These are phyloP conservation scores for Aspergillus thermomutatus DNA, from an alignment of 2,329 filamentous ascomycete species.

Conservation along the genomic window DNA sequence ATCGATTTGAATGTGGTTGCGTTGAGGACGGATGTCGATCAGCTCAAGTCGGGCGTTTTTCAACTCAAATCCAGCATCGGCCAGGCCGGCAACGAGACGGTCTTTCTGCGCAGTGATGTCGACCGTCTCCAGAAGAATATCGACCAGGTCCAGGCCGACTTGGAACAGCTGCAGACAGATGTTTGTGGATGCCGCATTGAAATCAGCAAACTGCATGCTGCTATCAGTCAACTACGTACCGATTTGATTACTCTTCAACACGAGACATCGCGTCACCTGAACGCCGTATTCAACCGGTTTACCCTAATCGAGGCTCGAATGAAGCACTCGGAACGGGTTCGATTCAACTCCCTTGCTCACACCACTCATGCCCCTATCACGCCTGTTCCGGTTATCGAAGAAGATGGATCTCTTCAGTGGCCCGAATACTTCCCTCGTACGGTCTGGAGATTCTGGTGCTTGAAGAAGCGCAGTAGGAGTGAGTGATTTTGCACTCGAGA, in stretches of 20 bases:
- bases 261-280: constrained; percentile 30
- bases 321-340: constrained; percentile 35
- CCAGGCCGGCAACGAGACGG: constrained; percentile 32
- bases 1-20: constrained; percentile 36
- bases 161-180: constrained; percentile 33
- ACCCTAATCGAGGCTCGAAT: constrained; percentile 31
- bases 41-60: constrained; percentile 34
- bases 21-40: constrained; percentile 34
- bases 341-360: constrained; percentile 40
- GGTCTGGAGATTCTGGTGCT: constrained; percentile 42
- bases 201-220: constrained; percentile 35
- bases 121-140: constrained; percentile 36
- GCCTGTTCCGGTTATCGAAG: constrained; percentile 32
- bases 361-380: constrained; percentile 37
- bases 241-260: constrained; percentile 35
- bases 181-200: constrained; percentile 34
- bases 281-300: constrained; percentile 26
- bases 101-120: constrained; percentile 35
- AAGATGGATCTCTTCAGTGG: constrained; percentile 34
- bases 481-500: constrained; percentile 18
- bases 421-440: constrained; percentile 38
- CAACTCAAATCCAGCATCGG: constrained; percentile 33
- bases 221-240: constrained; percentile 35
- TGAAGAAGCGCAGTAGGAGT: constrained; percentile 41
- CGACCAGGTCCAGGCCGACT: constrained; percentile 34